Evolutionary conservation across 2,329 filamentous ascomycete species (phyloP).

Genomic region (Verruconis gallopava): DNA sequence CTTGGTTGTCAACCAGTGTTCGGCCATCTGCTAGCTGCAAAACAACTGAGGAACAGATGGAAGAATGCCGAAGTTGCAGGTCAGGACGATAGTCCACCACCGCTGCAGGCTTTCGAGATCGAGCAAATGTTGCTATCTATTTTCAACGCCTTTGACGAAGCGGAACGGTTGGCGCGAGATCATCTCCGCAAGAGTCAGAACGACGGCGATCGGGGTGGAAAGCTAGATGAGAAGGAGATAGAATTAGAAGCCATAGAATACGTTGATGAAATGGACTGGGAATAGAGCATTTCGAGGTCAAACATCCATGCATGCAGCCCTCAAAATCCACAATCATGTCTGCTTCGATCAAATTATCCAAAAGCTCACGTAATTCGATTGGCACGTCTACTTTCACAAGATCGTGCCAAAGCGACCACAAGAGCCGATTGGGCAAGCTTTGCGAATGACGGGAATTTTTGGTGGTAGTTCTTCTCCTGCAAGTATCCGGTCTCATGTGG

Average conservation of each 20-base stretch:
- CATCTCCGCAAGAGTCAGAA: not conserved
- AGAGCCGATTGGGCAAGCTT: too few relatives aligned
- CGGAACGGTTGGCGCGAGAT: not conserved
- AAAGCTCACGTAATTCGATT: too few relatives aligned
- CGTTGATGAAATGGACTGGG: not conserved
- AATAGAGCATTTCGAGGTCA: too few relatives aligned
- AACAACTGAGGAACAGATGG: conserved; percentile 60
- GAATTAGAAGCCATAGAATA: not conserved
- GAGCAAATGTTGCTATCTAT: not conserved
- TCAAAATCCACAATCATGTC: too few relatives aligned
- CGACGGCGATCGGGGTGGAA: too few relatives aligned
- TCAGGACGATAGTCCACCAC: not conserved
- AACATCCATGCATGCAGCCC: too few relatives aligned
- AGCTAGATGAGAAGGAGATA: not conserved
- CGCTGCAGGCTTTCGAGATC: not conserved
- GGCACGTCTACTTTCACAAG: too few relatives aligned
- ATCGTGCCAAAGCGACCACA: too few relatives aligned
- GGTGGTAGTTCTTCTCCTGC: too few relatives aligned
- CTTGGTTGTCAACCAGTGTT: conserved; percentile 44
- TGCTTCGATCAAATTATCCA: too few relatives aligned
- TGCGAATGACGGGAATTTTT: too few relatives aligned
- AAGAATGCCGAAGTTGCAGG: conserved; percentile 45
- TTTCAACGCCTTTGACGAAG: not conserved
- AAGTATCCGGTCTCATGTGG: too few relatives aligned
- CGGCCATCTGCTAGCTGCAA: conserved; percentile 49